Evolutionary conservation across 2,329 filamentous ascomycete genomes (phyloP).

Genomic region (Byssochlamys sp.): DNA sequence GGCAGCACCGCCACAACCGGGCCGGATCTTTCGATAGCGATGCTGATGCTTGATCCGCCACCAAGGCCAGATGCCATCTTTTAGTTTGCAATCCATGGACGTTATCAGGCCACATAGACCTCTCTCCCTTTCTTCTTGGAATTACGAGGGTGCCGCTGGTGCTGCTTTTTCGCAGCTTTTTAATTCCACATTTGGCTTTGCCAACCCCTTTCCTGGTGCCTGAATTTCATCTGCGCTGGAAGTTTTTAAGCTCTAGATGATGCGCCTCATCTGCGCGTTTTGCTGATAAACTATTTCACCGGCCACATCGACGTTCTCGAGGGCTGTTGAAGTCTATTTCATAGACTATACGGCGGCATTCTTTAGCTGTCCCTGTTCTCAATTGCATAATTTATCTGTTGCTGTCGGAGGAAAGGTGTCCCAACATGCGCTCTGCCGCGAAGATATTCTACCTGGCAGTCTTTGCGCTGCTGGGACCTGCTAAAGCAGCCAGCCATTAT

Average conservation of each 20-base stretch:
- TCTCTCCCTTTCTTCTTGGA: background rate
- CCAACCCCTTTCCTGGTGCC: background rate
- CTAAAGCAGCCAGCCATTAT: slow-evolving; percentile 37
- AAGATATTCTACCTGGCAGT: slow-evolving; percentile 53
- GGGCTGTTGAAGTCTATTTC: background rate
- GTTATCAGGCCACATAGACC: background rate
- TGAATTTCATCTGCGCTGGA: background rate
- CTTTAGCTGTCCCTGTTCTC: background rate
- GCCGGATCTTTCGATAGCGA: background rate
- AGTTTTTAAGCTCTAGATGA: background rate
- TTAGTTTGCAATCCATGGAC: background rate
- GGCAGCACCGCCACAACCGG: background rate
- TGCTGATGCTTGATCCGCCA: slow-evolving; percentile 1
- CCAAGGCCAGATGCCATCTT: slow-evolving; percentile 7
- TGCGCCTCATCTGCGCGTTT: background rate
- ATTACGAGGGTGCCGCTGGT: background rate
- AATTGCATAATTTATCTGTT: background rate
- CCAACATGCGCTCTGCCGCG: slow-evolving; percentile 43
- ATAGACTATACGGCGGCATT: background rate
- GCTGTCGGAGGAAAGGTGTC: background rate
- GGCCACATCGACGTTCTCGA: background rate
- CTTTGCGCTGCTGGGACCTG: slow-evolving; percentile 47
- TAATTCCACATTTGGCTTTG: background rate
- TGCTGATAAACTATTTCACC: background rate
- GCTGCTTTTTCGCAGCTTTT: background rate